Evolutionary conservation across 495 filamentous ascomycete genomes (phyloP), one percentile per base, ranked within the genome.

Genomic region (Aspergillus mulundensis): DNA sequence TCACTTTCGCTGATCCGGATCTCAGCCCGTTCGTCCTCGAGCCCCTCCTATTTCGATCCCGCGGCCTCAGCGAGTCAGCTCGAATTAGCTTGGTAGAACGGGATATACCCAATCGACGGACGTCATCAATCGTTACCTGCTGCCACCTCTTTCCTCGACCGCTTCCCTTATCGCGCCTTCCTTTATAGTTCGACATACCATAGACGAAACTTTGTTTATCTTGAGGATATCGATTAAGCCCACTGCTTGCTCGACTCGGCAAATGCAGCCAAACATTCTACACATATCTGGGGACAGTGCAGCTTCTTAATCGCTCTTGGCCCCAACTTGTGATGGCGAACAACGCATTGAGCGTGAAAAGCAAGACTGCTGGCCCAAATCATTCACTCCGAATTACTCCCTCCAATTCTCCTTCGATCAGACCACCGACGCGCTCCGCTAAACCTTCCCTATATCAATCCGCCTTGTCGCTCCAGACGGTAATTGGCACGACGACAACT

Each of bases 401-500:
- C 50, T 85, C 87, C 54, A 91, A 87, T 69, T 90, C 89, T 36
- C 89, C 89, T 28, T 83, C 81, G 52, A 72, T 85, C 54, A 76
- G 82, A 50, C 81, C 83, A 21, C 75, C 81, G 11, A 75, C 79
- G 43, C 80, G 86, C 54, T 86, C 89, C 21, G 83, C 85, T 20
- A 74, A 84, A 64, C 61, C 73, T 21, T 65, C 68, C 12, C 60
- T 64, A 12, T 65, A 76, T 34, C 76, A 79, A 50, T 71, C 75
- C 12, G 80, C 77, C 25, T 77, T 97, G 20, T 85, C 85, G 28
- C 79, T 96, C 28, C 85, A 86, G 63, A 84, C 87, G 36, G 89
- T 97, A 34, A 88, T 97, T 61, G 92, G 92, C 15, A 92, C 91
- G 16, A 95, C 92, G 12, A 91, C 89, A 53, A 82, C 74, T 56